A percentile compares a stretch with the other conserved stretches of the same genome.
These are phyloP conservation scores for Epichloe hybrida DNA, from an alignment of 2,329 filamentous ascomycete genomes.

Conservation along the genomic window DNA sequence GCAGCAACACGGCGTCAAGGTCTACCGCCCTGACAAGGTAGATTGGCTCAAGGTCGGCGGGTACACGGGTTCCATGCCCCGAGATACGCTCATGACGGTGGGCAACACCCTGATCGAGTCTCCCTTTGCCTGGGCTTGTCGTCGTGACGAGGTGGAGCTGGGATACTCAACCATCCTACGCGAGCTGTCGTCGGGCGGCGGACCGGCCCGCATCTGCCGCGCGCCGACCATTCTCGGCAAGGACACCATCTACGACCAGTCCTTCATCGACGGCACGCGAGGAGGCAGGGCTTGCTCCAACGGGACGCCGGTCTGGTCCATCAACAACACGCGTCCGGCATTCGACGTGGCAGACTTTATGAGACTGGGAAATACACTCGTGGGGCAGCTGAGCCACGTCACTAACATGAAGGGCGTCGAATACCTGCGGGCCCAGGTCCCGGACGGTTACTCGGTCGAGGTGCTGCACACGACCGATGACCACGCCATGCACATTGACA, in stretches of 20 bases:
- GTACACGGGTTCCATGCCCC: constrained; percentile 21
- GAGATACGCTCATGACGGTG: constrained; percentile 19
- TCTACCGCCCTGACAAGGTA: constrained; percentile 12
- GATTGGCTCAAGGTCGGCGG: constrained; percentile 14
- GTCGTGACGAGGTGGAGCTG: constrained; percentile 12
- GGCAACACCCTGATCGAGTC: constrained; percentile 19
- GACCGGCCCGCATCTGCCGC: constrained; percentile 5
- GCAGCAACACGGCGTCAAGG: constrained; percentile 10
- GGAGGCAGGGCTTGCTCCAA: not conserved
- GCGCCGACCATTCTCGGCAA: constrained; percentile 6
- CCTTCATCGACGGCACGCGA: not conserved
- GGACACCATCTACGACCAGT: constrained; percentile 12
- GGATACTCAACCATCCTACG: constrained; percentile 7
- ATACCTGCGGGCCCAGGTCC: constrained; percentile 13
- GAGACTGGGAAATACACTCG: constrained; percentile 18
- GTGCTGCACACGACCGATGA: constrained; percentile 14
- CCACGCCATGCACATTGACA: constrained; percentile 20
- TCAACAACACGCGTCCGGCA: constrained; percentile 20
- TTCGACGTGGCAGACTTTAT: constrained; percentile 23
- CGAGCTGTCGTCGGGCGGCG: constrained; percentile 1
- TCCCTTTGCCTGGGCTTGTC: constrained; percentile 17
- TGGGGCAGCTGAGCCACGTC: constrained; percentile 20
- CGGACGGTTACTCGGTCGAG: constrained; percentile 17
- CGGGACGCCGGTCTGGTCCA: constrained; percentile 11
- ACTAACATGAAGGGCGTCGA: constrained; percentile 19